A percentile compares a stretch with the other conserved stretches of the same genome.
Conservation (phyloP, 2,329 filamentous ascomycete genomes). For the Penicillium italicum region DNA sequence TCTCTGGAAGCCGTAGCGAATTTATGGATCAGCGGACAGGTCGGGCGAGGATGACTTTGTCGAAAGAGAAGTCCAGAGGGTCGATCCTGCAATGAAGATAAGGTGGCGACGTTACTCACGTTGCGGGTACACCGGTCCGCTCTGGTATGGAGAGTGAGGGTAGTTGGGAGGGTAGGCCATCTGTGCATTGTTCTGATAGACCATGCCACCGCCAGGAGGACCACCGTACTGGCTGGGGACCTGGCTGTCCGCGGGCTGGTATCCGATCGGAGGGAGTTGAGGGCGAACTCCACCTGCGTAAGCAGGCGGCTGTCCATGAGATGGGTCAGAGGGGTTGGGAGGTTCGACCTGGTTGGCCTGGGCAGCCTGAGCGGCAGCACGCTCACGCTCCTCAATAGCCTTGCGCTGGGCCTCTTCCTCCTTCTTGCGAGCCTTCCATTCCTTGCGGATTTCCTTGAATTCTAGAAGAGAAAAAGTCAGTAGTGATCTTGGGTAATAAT, state of each 20-base stretch:
- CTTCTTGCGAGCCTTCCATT: slow-evolving; percentile 99
- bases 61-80: slow-evolving; percentile 10
- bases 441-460: slow-evolving; percentile 98
- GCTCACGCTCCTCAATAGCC: slow-evolving; percentile 78
- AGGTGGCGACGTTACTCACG: slow-evolving; percentile 41
- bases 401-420: slow-evolving; percentile 90
- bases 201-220: slow-evolving; percentile 49
- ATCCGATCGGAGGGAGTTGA: slow-evolving; percentile 73
- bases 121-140: slow-evolving; percentile 50
- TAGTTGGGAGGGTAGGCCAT: slow-evolving; percentile 48
- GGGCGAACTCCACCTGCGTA: slow-evolving; percentile 54
- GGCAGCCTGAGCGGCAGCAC: slow-evolving; percentile 56
- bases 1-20: slow-evolving; percentile 34
- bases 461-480: slow-evolving; percentile 54
- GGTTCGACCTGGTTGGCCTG: slow-evolving; percentile 45
- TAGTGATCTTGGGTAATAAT: slow-evolving; percentile 2
- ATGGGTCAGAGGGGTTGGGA: slow-evolving; percentile 48
- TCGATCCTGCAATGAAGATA: slow-evolving; percentile 20
- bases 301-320: slow-evolving; percentile 42
- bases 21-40: slow-evolving; percentile 25
- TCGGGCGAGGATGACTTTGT: slow-evolving; percentile 16
- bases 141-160: slow-evolving; percentile 51
- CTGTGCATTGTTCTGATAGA: slow-evolving; percentile 49
- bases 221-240: slow-evolving; percentile 60
- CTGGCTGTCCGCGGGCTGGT: slow-evolving; percentile 57